A percentile compares a stretch with the other conserved stretches of the same genome.
phyloP scores from a whole-genome alignment of 805 yeast species.

The Barnettozyma botsteinii region DNA sequence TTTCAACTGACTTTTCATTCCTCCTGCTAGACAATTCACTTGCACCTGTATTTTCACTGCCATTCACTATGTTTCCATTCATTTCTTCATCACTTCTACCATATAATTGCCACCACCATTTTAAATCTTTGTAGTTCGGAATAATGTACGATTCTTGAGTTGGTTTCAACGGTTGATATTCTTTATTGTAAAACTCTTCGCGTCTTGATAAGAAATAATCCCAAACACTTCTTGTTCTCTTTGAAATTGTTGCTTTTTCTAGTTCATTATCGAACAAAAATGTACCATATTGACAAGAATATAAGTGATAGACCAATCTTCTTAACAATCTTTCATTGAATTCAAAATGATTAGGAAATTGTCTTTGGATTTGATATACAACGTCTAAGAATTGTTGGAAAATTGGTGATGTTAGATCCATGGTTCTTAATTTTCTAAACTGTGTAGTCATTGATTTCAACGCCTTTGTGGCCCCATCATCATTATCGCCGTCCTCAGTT shows the following conservation, averaged over 20 bases:
- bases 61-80: constrained; percentile 30
- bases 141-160: constrained; percentile 34
- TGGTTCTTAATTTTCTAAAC: constrained; percentile 41
- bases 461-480: constrained; percentile 38
- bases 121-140: constrained; percentile 56
- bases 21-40: constrained; percentile 6
- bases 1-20: background rate
- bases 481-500: constrained; percentile 43
- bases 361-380: constrained; percentile 70
- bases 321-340: constrained; percentile 85
- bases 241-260: constrained; percentile 44
- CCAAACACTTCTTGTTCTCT: constrained; percentile 80
- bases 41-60: background rate
- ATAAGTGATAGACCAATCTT: constrained; percentile 77
- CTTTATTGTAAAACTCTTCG: constrained; percentile 57
- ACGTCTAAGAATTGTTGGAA: constrained; percentile 94
- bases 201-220: constrained; percentile 80
- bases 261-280: constrained; percentile 72
- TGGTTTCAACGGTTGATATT: constrained; percentile 30
- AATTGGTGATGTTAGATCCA: constrained; percentile 76
- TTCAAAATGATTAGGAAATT: constrained; percentile 71
- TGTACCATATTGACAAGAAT: constrained; percentile 93
- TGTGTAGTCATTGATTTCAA: constrained; percentile 46
- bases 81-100: constrained; percentile 70
- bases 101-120: constrained; percentile 87